Percentiles rank a stretch among this genome's conserved stretches.
Conservation (phyloP, 192 early-diverging fungal genomes). For the Entomortierella chlamydospora region DNA sequence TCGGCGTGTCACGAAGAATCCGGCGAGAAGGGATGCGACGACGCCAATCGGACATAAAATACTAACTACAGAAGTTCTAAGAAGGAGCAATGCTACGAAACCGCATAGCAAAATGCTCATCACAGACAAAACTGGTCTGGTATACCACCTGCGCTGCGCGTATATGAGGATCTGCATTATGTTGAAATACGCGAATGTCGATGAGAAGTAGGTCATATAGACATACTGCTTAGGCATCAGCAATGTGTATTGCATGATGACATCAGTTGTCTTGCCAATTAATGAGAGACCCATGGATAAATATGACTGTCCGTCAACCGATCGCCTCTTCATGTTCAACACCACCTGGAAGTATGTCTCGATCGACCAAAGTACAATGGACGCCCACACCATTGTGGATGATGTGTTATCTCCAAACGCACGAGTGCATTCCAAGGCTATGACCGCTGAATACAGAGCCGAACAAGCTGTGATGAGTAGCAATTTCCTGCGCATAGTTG, state of each 20-base stretch:
- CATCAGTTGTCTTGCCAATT: constrained; percentile 39
- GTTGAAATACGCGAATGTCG: constrained; percentile 34
- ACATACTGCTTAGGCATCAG: constrained; percentile 30
- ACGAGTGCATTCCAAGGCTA: constrained; percentile 7
- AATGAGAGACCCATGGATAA: constrained; percentile 31
- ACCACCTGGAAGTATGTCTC: constrained; percentile 40
- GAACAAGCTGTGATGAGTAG: neutral
- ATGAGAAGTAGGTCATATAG: constrained; percentile 44
- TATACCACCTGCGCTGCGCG: constrained; percentile 5
- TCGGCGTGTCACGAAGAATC: neutral
- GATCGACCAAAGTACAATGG: constrained; percentile 37
- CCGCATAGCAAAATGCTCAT: constrained; percentile 23
- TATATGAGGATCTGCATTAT: constrained; percentile 21
- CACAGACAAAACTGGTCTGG: neutral
- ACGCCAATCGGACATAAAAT: constrained; percentile 33
- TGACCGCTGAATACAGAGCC: constrained; percentile 3
- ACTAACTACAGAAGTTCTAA: constrained; percentile 23
- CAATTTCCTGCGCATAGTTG: neutral
- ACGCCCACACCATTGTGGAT: constrained; percentile 27
- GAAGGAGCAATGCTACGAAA: constrained; percentile 20
- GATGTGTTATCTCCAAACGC: constrained; percentile 25
- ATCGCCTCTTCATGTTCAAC: constrained; percentile 35
- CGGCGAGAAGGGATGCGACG: neutral
- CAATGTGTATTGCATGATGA: constrained; percentile 41
- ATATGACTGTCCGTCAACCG: constrained; percentile 32